Percentiles rank a stretch among this genome's conserved stretches.
These are phyloP conservation scores for Trametes polyzona DNA, from an alignment of 1,284 basidiomycete genomes.

Conservation along the genomic window DNA sequence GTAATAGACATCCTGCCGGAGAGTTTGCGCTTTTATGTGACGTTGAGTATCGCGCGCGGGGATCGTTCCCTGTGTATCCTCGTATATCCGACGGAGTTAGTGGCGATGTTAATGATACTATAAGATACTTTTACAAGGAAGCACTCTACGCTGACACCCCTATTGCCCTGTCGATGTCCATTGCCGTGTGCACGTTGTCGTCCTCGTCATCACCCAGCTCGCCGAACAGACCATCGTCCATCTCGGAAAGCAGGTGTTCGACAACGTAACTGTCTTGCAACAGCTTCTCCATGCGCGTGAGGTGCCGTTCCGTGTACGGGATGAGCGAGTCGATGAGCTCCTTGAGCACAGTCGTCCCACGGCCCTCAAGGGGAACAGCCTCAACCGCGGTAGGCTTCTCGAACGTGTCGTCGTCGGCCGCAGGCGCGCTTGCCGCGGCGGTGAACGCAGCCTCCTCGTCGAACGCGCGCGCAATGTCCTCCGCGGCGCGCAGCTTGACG, in stretches of 20 bases:
- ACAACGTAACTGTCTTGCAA: constrained; percentile 94
- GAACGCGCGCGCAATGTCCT: constrained; percentile 80
- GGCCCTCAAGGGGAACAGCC: constrained; percentile 12
- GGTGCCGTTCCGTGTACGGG: constrained; percentile 94
- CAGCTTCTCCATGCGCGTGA: constrained; percentile 82
- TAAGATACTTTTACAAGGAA: constrained; percentile 18
- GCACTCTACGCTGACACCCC: constrained; percentile 24
- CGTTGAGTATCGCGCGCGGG: no score
- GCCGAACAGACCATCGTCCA: constrained; percentile 81
- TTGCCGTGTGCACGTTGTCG: constrained; percentile 39
- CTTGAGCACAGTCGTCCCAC: constrained; percentile 54
- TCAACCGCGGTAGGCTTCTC: constrained; percentile 14
- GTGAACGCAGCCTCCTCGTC: constrained; percentile 30
- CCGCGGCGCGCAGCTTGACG: constrained; percentile 73
- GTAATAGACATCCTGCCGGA: background rate
- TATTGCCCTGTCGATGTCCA: constrained; percentile 32
- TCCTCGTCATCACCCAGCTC: constrained; percentile 48
- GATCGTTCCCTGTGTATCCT: background rate
- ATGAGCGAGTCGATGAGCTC: constrained; percentile 86
- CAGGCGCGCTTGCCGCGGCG: constrained; percentile 14
- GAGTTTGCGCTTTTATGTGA: background rate
- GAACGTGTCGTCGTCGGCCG: constrained; percentile 38
- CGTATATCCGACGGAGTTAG: no score
- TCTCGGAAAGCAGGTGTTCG: constrained; percentile 90
- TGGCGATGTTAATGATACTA: background rate